These are phyloP conservation scores for Iodosphaeria phyllophila DNA, from an alignment of 2,329 filamentous ascomycete genomes.

Conservation along the genomic window DNA sequence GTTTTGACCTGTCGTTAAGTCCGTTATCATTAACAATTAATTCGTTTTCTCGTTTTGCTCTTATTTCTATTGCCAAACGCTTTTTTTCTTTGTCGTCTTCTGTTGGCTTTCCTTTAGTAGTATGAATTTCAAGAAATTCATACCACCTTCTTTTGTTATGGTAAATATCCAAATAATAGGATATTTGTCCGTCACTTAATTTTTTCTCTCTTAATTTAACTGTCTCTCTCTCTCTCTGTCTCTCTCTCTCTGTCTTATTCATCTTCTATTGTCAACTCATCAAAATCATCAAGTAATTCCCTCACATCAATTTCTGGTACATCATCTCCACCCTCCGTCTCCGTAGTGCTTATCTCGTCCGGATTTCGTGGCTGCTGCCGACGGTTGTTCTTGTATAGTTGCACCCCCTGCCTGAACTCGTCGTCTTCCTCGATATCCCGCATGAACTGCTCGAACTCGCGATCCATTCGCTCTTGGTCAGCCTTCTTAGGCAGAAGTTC, in stretches of 20 bases:
- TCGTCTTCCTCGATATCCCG: slow-evolving; percentile 91
- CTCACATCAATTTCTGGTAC: slow-evolving; percentile 58
- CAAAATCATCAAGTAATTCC: slow-evolving; percentile 79
- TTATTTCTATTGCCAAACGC: too few relatives aligned
- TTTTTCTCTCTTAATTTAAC: too few relatives aligned
- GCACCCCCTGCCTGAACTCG: slow-evolving; percentile 67
- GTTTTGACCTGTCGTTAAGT: too few relatives aligned
- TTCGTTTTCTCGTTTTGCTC: too few relatives aligned
- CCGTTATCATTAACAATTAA: too few relatives aligned
- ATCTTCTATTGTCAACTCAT: slow-evolving; percentile 62
- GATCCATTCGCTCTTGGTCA: slow-evolving; percentile 74
- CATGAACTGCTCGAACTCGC: slow-evolving; percentile 94
- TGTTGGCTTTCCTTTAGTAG: too few relatives aligned
- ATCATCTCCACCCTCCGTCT: slow-evolving; percentile 42
- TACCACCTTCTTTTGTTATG: too few relatives aligned
- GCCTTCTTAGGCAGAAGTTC: slow-evolving; percentile 74
- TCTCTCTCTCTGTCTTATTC: slow-evolving; percentile 8
- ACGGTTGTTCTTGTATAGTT: slow-evolving; percentile 59
- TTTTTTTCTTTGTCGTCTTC: too few relatives aligned
- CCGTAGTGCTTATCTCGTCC: slow-evolving; percentile 50
- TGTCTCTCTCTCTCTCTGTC: too few relatives aligned
- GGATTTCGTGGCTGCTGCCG: slow-evolving; percentile 29
- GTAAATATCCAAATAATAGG: too few relatives aligned
- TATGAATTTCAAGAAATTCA: too few relatives aligned
- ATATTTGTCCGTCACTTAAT: too few relatives aligned